Percentiles rank a stretch among this genome's conserved stretches.
Evolutionary conservation across 495 filamentous ascomycete species (phyloP).

Genomic region (Aspergillus homomorphus): DNA sequence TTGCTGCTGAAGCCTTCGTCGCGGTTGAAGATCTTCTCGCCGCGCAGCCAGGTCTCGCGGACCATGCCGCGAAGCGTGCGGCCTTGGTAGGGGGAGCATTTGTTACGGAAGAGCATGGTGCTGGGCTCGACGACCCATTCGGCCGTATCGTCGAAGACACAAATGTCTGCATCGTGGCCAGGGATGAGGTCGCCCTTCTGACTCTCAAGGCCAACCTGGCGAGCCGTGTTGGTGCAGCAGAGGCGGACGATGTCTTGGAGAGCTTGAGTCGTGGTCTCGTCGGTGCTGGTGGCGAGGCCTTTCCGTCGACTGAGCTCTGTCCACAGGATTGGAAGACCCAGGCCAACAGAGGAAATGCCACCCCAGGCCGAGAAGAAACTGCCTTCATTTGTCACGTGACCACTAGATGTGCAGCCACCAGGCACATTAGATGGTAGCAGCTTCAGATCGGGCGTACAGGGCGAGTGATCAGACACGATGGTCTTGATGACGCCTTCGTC

Average conservation of each 20-base stretch:
- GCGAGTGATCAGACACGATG: constrained; percentile 94
- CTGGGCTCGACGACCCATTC: constrained; percentile 66
- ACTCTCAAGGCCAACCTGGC: constrained; percentile 82
- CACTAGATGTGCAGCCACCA: constrained; percentile 30
- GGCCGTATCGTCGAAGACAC: constrained; percentile 83
- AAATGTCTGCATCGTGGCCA: constrained; percentile 89
- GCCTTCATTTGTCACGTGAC: constrained; percentile 44
- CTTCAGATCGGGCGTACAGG: constrained; percentile 93
- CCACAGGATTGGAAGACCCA: constrained; percentile 89
- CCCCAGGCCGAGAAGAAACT: constrained; percentile 98
- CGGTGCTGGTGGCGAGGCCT: constrained; percentile 37
- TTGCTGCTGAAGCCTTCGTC: constrained; percentile 59
- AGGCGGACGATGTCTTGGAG: constrained; percentile 77
- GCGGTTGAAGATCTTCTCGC: constrained; percentile 67
- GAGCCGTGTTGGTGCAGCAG: constrained; percentile 83
- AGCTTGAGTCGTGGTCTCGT: constrained; percentile 39
- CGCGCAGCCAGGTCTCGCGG: constrained; percentile 85
- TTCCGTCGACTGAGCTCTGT: constrained; percentile 66
- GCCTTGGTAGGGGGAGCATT: constrained; percentile 90
- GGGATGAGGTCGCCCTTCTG: constrained; percentile 78
- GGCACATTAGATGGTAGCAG: constrained; percentile 68
- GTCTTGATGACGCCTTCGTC: constrained; percentile 82
- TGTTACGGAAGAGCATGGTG: constrained; percentile 92
- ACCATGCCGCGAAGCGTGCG: constrained; percentile 76
- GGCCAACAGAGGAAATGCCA: constrained; percentile 88